Evolutionary conservation across 108 stramenopile species (phyloP).

Genomic region (Skeletonema tropicum): DNA sequence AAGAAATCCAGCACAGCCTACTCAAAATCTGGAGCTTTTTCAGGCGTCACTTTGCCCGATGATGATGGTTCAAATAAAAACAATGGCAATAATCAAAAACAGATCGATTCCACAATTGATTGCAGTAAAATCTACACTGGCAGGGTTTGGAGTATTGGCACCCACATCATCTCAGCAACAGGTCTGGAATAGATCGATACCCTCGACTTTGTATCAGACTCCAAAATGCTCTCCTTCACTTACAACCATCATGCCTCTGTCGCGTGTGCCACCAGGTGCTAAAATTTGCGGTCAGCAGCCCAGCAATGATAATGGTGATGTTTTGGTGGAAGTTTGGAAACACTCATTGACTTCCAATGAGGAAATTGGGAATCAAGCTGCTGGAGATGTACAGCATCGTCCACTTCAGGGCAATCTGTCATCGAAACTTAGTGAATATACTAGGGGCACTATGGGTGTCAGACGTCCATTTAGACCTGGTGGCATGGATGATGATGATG

Average conservation of each 20-base stretch:
- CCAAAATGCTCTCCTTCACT: constrained; percentile 27
- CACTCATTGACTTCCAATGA: constrained; percentile 26
- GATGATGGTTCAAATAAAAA: background rate
- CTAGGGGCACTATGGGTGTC: constrained; percentile 68
- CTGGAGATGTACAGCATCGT: constrained; percentile 28
- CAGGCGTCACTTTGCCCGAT: constrained; percentile 10
- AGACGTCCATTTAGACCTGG: constrained; percentile 75
- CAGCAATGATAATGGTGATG: constrained; percentile 8
- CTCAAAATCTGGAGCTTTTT: background rate
- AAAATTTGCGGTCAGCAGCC: constrained; percentile 17
- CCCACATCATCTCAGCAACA: background rate
- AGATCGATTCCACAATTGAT: constrained; percentile 7
- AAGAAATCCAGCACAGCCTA: background rate
- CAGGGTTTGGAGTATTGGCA: constrained; percentile 26
- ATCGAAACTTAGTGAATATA: constrained; percentile 79
- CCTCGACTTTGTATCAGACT: constrained; percentile 31
- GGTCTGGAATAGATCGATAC: constrained; percentile 24
- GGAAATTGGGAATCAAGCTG: background rate
- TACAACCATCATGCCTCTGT: constrained; percentile 40
- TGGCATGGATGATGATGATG: constrained; percentile 56
- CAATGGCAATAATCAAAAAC: background rate
- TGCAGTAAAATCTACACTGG: constrained; percentile 27
- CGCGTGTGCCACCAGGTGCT: constrained; percentile 36
- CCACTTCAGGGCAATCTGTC: constrained; percentile 73
- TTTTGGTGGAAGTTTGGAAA: constrained; percentile 44